phyloP scores from a whole-genome alignment of 2,329 filamentous ascomycete genomes.

The Xylariaceae sp. region DNA sequence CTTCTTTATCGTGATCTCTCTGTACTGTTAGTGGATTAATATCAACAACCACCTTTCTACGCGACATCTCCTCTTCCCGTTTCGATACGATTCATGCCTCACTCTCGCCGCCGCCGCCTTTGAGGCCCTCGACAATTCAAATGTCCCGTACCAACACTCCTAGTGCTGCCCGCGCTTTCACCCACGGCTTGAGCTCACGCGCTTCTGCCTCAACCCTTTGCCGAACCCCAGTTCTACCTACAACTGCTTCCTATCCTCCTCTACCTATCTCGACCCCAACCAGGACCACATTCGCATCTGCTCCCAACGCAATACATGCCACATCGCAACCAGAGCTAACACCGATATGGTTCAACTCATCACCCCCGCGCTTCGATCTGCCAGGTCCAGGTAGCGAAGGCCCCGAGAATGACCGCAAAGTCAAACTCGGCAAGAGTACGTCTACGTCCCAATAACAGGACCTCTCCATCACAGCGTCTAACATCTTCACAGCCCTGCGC shows the following conservation, averaged over 20 bases:
- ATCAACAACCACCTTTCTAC: conserved; percentile 4
- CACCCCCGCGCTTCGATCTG: conserved; percentile 28
- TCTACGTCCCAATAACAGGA: not conserved
- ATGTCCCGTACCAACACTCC: conserved; percentile 34
- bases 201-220: conserved; percentile 16
- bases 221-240: conserved; percentile 11
- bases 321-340: conserved; percentile 29
- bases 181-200: conserved; percentile 26
- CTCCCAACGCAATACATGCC: conserved; percentile 9
- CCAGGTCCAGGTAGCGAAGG: conserved; percentile 20
- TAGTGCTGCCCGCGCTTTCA: conserved; percentile 26
- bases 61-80: conserved; percentile 1
- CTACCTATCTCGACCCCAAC: conserved; percentile 7
- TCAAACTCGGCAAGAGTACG: conserved; percentile 62
- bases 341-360: conserved; percentile 43
- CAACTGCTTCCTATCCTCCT: not conserved
- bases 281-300: conserved; percentile 10
- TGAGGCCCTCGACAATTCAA: conserved; percentile 23
- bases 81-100: conserved; percentile 24
- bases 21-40: not conserved
- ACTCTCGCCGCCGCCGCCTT: conserved; percentile 13
- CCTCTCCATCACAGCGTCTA: conserved; percentile 6
- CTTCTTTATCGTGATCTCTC: too few species aligned
- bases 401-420: conserved; percentile 52
- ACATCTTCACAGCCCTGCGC: conserved; percentile 49